Conservation (phyloP, 768 basidiomycete species). For the Gautieria morchelliformis region DNA sequence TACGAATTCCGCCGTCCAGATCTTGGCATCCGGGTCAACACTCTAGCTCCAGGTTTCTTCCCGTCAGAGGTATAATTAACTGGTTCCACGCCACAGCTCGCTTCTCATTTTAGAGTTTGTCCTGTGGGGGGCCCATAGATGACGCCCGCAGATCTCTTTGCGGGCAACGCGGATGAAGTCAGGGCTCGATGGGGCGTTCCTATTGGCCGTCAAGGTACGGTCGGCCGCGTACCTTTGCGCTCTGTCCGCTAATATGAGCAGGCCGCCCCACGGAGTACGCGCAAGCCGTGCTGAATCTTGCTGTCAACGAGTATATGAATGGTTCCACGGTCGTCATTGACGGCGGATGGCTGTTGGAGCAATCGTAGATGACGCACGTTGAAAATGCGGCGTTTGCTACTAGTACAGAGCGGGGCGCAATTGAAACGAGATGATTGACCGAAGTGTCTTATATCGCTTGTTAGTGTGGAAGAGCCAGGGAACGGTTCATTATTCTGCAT, state of each 20-base stretch:
- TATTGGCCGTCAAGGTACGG: constrained; percentile 2
- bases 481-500: too few relatives aligned
- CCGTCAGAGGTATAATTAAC: constrained; percentile 4
- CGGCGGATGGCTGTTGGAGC: constrained; percentile 9
- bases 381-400: neutral
- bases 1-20: constrained; percentile 6
- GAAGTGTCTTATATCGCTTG: too few relatives aligned
- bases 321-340: constrained; percentile 6
- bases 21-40: constrained; percentile 6
- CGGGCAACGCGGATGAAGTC: neutral
- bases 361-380: neutral
- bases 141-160: constrained; percentile 5
- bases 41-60: constrained; percentile 8
- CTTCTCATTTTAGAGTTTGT: neutral
- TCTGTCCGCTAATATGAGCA: neutral
- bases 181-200: constrained; percentile 6
- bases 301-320: constrained; percentile 6
- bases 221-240: too few relatives aligned
- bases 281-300: constrained; percentile 2
- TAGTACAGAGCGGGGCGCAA: neutral
- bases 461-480: too few relatives aligned
- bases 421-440: too few relatives aligned
- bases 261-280: constrained; percentile 7
- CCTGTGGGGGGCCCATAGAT: neutral
- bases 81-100: neutral